Evolutionary conservation across 2,329 filamentous ascomycete species (phyloP), one percentile per base, ranked within the genome.

Genomic region (Trichoderma endophyticum): DNA sequence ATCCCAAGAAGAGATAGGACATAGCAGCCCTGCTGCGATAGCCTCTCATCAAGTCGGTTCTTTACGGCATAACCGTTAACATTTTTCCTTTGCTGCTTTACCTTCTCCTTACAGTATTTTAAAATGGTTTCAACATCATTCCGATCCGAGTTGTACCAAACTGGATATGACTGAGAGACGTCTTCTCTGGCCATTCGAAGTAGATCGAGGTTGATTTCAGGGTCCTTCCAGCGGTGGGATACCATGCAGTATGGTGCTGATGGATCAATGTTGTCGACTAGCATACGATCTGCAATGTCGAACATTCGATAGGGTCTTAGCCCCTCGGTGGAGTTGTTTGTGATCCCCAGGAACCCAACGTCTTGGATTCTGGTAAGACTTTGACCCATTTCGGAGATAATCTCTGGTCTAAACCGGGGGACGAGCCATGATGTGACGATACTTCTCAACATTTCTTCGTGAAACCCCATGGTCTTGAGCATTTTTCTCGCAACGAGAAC

Each of bases 201-300:
- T 28, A 62, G 60, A 39, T 67, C 48, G 6, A 71, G 68, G n/a
- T 65, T 26, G 18, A 65, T 60, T 39, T 73, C 67, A 1, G 67
- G 68, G 3, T 70, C 71, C 15, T 71, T 73, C 67, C 71, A 73
- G 21, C 68, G 67, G 34, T 73, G 71, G 0, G 71, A 73, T n/a
- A 73, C 59, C 60, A 71, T 73, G 15, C 68, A 64, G 28, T 73
- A 73, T 8, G 60, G 68, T 3, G 60, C 71, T 34, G 70, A 51
- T 12, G 62, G 21, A 57, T 66, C 70, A 32, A 71, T 66, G 1
- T 51, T 30, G 6, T 71, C 51, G 8, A 71, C 63, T 21, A 71
- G 63, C 54, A 67, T 62, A 7, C 70, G 30, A 24, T 65, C 57
- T 4, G 39, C 26, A 24, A 71, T 56, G 26, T 71, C 62, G 18